These are phyloP conservation scores for Nakaseomyces nivariensis DNA, from an alignment of 1,139 yeast species.

Conservation along the genomic window DNA sequence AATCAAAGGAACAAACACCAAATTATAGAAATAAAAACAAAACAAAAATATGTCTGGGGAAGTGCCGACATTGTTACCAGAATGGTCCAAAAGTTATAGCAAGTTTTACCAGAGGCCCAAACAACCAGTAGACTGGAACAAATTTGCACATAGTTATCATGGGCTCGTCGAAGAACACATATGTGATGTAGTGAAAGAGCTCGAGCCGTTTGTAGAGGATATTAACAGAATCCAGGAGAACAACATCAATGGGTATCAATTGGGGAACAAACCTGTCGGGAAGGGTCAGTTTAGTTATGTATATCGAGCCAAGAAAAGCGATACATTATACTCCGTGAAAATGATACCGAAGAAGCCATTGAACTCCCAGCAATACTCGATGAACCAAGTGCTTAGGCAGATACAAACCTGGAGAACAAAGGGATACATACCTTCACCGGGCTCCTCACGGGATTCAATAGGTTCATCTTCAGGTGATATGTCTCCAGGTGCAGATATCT, in stretches of 20 bases:
- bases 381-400: slow-evolving; percentile 27
- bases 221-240: neutral
- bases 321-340: slow-evolving; percentile 21
- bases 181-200: neutral
- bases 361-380: slow-evolving; percentile 21
- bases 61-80: slow-evolving; percentile 1
- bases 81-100: neutral
- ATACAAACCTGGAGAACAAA: slow-evolving; percentile 18
- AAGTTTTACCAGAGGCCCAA: neutral
- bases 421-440: slow-evolving; percentile 6
- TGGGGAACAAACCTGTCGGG: slow-evolving; percentile 22
- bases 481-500: slow-evolving; percentile 4
- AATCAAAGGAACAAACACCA: too few species aligned
- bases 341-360: slow-evolving; percentile 21
- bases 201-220: neutral
- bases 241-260: neutral
- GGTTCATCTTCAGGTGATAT: slow-evolving; percentile 1
- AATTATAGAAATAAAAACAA: too few species aligned
- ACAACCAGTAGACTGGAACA: neutral
- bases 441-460: neutral
- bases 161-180: slow-evolving; percentile 1
- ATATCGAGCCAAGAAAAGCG: slow-evolving; percentile 20
- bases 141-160: neutral
- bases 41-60: neutral
- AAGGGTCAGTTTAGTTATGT: slow-evolving; percentile 39